These are phyloP conservation scores for Fraxinus ornus DNA, from an alignment of 305 asterid genomes.

Conservation along the genomic window DNA sequence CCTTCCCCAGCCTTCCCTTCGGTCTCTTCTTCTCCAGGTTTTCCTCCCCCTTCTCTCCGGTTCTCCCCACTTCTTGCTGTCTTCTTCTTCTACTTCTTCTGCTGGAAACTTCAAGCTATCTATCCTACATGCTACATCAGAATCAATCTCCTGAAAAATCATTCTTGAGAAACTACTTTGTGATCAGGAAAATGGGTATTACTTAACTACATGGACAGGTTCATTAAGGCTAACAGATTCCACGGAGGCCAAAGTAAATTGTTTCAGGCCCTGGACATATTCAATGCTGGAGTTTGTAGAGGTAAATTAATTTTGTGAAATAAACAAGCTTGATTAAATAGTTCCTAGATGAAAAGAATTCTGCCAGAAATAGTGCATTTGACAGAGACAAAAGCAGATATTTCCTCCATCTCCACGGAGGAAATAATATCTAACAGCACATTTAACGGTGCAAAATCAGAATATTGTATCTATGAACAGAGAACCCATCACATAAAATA, in stretches of 20 bases:
- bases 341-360: not conserved
- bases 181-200: not conserved
- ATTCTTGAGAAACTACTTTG: not conserved
- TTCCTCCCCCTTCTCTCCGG: too few relatives aligned
- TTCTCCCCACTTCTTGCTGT: too few relatives aligned
- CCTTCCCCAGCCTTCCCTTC: too few relatives aligned
- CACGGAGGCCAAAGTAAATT: constrained; percentile 9
- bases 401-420: not conserved
- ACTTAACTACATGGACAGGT: not conserved
- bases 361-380: constrained; percentile 10
- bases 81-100: too few relatives aligned
- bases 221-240: constrained; percentile 5
- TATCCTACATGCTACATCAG: too few relatives aligned
- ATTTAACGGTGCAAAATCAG: not conserved
- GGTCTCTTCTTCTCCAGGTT: too few relatives aligned
- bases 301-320: not conserved
- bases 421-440: not conserved
- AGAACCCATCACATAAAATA: not conserved
- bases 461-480: not conserved
- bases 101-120: too few relatives aligned
- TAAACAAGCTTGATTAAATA: not conserved
- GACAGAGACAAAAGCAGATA: not conserved
- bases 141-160: not conserved
- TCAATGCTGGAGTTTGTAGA: constrained; percentile 4
- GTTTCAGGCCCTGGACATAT: not conserved